These are phyloP conservation scores for Amaranthus hypochondriacus DNA, from an alignment of 148 eudicot species.

Conservation along the genomic window DNA sequence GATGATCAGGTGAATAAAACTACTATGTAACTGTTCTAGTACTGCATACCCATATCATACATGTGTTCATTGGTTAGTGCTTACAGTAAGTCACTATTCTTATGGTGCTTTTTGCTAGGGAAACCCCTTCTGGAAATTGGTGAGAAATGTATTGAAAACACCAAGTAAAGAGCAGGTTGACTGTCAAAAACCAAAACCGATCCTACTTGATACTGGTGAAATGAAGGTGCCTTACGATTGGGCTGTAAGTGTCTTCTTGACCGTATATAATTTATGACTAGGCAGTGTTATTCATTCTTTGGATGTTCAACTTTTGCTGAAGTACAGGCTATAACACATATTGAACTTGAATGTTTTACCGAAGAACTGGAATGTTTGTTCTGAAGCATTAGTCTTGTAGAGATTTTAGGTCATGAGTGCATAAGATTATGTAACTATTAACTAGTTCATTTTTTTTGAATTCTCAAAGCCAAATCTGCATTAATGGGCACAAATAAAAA, in stretches of 20 bases:
- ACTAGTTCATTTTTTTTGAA: neutral
- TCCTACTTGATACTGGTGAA: conserved; percentile 93
- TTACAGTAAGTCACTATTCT: conserved; percentile 9
- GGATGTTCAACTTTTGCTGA: neutral
- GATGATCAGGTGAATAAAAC: conserved; percentile 53
- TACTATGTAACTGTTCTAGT: neutral
- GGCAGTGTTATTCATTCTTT: neutral
- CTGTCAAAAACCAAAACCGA: conserved; percentile 82
- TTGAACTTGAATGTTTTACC: neutral
- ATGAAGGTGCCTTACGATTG: conserved; percentile 92
- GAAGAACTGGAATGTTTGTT: neutral
- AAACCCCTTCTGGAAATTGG: conserved; percentile 81
- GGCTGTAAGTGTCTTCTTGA: conserved; percentile 64
- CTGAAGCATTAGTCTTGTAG: neutral
- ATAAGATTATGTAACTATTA: neutral
- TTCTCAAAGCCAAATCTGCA: neutral
- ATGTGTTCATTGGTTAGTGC: conserved; percentile 10
- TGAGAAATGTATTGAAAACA: conserved; percentile 64
- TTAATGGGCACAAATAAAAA: neutral
- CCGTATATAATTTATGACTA: neutral
- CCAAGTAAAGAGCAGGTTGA: conserved; percentile 66
- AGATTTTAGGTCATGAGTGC: neutral
- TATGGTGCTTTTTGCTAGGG: conserved; percentile 46
- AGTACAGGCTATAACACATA: neutral
- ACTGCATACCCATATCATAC: neutral